phyloP scores from a whole-genome alignment of 192 early-diverging fungal genomes.

The Coemansia sp. region DNA sequence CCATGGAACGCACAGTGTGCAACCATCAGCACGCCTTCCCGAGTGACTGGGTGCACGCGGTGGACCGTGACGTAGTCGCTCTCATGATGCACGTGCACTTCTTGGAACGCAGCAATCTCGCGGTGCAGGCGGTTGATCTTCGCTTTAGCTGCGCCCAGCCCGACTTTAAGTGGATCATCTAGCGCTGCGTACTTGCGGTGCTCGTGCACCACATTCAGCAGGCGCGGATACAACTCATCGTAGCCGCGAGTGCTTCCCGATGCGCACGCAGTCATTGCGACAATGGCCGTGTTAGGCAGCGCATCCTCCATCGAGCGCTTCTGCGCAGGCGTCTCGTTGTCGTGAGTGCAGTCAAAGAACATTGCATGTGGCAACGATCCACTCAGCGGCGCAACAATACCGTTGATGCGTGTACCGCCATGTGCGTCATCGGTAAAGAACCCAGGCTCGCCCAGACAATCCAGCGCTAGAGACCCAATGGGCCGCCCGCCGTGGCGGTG shows the following conservation, averaged over 20 bases:
- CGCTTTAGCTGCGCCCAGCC: conserved; percentile 67
- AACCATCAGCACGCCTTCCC: conserved; percentile 90
- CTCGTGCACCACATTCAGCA: conserved; percentile 89
- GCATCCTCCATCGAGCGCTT: conserved; percentile 88
- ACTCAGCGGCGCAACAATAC: conserved; percentile 67
- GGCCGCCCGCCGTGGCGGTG: conserved; percentile 92
- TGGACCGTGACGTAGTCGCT: conserved; percentile 93
- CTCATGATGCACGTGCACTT: conserved; percentile 96
- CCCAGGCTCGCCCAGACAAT: conserved; percentile 58
- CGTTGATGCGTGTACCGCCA: conserved; percentile 40
- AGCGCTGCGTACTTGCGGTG: conserved; percentile 71
- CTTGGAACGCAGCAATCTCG: conserved; percentile 81
- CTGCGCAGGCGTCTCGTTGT: conserved; percentile 95
- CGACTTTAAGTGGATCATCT: conserved; percentile 55
- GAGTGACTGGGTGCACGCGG: conserved; percentile 83
- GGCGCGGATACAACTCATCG: conserved; percentile 87
- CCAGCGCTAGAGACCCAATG: conserved; percentile 80
- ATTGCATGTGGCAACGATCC: conserved; percentile 88
- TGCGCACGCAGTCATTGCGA: conserved; percentile 87
- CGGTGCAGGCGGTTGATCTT: conserved; percentile 74
- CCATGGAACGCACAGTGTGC: conserved; percentile 82
- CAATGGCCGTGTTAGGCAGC: conserved; percentile 86
- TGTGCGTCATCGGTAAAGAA: conserved; percentile 51
- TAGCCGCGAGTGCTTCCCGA: conserved; percentile 97
- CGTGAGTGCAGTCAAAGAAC: conserved; percentile 99